Evolutionary conservation across 257 asterid species (phyloP).

Genomic region (Craterostigma plantagineum): DNA sequence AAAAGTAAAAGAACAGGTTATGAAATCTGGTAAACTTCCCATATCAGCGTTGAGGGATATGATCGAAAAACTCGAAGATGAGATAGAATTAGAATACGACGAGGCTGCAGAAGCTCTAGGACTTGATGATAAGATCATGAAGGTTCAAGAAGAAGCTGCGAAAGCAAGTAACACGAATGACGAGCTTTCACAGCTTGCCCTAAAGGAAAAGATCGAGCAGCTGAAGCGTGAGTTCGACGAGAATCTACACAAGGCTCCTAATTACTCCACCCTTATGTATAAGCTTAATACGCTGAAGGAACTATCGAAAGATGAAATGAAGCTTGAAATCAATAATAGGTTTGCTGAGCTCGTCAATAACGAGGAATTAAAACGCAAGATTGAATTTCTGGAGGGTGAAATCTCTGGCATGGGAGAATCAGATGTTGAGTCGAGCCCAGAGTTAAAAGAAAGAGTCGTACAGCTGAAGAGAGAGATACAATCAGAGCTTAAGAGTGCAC

Average conservation of each 20-base stretch:
- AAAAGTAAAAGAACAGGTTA: conserved; percentile 34
- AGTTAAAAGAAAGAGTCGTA: conserved; percentile 36
- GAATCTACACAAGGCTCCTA: conserved; percentile 48
- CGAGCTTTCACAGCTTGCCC: conserved; percentile 8
- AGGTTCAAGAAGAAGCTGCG: conserved; percentile 41
- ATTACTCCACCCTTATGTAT: conserved; percentile 31
- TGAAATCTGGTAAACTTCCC: conserved; percentile 29
- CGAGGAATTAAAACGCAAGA: conserved; percentile 39
- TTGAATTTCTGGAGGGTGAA: conserved; percentile 40
- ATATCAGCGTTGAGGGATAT: conserved; percentile 17
- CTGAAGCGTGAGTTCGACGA: conserved; percentile 32
- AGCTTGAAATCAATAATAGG: conserved; percentile 32
- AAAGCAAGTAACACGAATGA: conserved; percentile 35
- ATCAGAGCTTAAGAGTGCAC: conserved; percentile 25
- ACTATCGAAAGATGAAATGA: conserved; percentile 28
- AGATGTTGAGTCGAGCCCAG: conserved; percentile 20
- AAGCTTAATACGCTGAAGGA: conserved; percentile 46
- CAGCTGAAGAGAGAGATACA: conserved; percentile 34
- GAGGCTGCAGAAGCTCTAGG: conserved; percentile 64
- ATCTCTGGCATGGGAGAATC: conserved; percentile 30
- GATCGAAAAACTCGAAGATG: conserved; percentile 37
- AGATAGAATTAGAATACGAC: conserved; percentile 37
- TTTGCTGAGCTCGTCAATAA: conserved; percentile 26
- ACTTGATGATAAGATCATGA: conserved; percentile 31
- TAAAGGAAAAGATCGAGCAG: conserved; percentile 45